Evolutionary conservation across 192 early-diverging fungal genomes (phyloP).

Genomic region (Endogone sp.): DNA sequence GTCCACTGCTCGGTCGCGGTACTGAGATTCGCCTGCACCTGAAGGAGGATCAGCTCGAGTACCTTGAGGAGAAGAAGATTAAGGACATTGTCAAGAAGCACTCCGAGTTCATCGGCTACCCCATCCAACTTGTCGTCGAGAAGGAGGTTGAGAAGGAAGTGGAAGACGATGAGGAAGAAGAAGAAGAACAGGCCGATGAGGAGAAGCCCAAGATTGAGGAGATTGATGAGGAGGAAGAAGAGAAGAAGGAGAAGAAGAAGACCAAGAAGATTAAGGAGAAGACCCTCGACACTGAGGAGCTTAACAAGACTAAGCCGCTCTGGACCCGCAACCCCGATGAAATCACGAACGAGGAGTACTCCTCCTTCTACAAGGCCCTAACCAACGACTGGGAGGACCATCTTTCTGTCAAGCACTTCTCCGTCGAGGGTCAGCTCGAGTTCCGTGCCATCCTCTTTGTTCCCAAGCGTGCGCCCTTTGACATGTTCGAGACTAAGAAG

Average conservation of each 20-base stretch:
- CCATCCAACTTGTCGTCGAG: slow-evolving; percentile 93
- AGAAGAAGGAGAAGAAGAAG: slow-evolving; percentile 68
- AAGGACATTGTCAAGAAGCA: slow-evolving; percentile 99
- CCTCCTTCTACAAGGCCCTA: slow-evolving; percentile 97
- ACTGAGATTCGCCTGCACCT: slow-evolving; percentile 92
- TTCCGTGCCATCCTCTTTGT: slow-evolving; percentile 99
- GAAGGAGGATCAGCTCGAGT: slow-evolving; percentile 98
- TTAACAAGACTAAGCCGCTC: slow-evolving; percentile 99
- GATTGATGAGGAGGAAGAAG: slow-evolving; percentile 75
- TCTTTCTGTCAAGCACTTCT: slow-evolving; percentile 97
- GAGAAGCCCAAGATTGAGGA: slow-evolving; percentile 76
- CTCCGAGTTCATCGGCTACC: slow-evolving; percentile 99
- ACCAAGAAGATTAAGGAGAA: slow-evolving; percentile 84
- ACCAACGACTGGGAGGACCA: slow-evolving; percentile 99
- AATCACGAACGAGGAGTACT: slow-evolving; percentile 95
- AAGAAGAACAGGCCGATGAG: slow-evolving; percentile 63
- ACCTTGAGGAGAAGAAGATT: slow-evolving; percentile 98
- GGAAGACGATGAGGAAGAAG: slow-evolving; percentile 85
- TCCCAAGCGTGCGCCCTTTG: slow-evolving; percentile 95
- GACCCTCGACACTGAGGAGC: slow-evolving; percentile 84
- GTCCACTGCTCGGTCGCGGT: slow-evolving; percentile 91
- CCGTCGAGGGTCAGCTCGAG: slow-evolving; percentile 98
- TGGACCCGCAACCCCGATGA: slow-evolving; percentile 99
- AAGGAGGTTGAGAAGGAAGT: slow-evolving; percentile 99
- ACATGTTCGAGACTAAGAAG: slow-evolving; percentile 98